Evolutionary conservation across 2,329 filamentous ascomycete genomes (phyloP).

Genomic region (Aspergillus sp.): DNA sequence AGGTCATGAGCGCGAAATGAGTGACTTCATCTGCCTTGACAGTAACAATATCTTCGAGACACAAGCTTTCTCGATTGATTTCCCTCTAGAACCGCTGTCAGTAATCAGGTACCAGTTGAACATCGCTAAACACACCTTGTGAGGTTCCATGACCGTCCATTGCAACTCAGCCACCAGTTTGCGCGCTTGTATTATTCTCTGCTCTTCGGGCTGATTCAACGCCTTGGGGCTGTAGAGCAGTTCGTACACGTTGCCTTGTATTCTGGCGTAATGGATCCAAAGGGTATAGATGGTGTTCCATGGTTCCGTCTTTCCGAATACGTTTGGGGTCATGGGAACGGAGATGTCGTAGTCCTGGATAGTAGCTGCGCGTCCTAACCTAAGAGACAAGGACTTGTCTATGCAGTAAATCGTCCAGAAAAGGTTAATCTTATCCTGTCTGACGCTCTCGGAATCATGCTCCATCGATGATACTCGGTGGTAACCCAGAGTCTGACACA

Average conservation of each 20-base stretch:
- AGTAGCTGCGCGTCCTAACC: conserved; percentile 57
- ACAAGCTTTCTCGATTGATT: too few species aligned
- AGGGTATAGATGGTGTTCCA: conserved; percentile 51
- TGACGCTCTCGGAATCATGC: conserved; percentile 17
- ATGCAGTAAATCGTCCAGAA: conserved; percentile 63
- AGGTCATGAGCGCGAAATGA: conserved; percentile 35
- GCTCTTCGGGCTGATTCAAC: conserved; percentile 25
- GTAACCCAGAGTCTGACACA: conserved; percentile 64
- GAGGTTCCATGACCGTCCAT: conserved; percentile 26
- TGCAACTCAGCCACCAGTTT: conserved; percentile 30
- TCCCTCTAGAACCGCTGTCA: too few species aligned
- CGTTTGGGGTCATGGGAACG: conserved; percentile 33
- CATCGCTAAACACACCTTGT: conserved; percentile 20
- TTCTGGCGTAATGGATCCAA: conserved; percentile 57
- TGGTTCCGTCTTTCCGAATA: conserved; percentile 17
- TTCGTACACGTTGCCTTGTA: conserved; percentile 62
- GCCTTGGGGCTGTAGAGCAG: conserved; percentile 49
- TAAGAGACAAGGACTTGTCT: conserved; percentile 58
- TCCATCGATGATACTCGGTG: conserved; percentile 42
- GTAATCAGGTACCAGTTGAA: too few species aligned
- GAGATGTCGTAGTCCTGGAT: conserved; percentile 63
- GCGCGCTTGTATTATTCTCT: conserved; percentile 27
- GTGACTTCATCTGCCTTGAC: conserved; percentile 35
- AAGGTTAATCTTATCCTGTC: conserved; percentile 39
- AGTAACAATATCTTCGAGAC: too few species aligned